phyloP scores from a whole-genome alignment of 352 stramenopile species.

The Phytophthora crassamura region DNA sequence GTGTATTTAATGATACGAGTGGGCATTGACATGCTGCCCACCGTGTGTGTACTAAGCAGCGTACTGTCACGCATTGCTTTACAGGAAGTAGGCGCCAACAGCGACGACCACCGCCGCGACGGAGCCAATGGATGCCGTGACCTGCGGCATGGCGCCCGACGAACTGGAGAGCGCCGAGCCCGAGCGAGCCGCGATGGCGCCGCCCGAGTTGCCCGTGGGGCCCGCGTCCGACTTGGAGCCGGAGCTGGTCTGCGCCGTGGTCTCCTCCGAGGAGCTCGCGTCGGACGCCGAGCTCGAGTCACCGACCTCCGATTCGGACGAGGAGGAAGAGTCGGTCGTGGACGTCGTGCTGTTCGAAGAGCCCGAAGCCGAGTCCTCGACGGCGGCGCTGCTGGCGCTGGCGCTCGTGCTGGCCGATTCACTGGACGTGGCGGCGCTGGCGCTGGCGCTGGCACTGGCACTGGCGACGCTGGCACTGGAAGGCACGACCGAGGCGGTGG shows the following conservation, averaged over 20 bases:
- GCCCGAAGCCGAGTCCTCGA: no score
- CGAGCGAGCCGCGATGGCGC: slow-evolving; percentile 35
- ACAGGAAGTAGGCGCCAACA: no score
- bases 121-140: no score
- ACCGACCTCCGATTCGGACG: not conserved
- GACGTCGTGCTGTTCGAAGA: no score
- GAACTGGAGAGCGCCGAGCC: slow-evolving; percentile 31
- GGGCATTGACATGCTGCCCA: not conserved
- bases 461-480: slow-evolving; percentile 18
- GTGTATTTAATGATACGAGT: slow-evolving; percentile 30
- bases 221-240: slow-evolving; percentile 17
- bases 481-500: slow-evolving; percentile 6
- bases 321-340: not conserved
- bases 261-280: not conserved
- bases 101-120: no score
- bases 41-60: not conserved
- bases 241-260: slow-evolving; percentile 7
- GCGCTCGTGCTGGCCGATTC: no score
- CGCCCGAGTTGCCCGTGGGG: slow-evolving; percentile 26
- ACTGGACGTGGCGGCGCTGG: not conserved
- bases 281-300: not conserved
- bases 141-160: slow-evolving; percentile 4
- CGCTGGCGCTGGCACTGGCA: slow-evolving; percentile 8
- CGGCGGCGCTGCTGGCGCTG: no score
- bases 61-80: no score